Conservation (phyloP, 169 alveolate species). For the Ichthyophthirius multifiliis region DNA sequence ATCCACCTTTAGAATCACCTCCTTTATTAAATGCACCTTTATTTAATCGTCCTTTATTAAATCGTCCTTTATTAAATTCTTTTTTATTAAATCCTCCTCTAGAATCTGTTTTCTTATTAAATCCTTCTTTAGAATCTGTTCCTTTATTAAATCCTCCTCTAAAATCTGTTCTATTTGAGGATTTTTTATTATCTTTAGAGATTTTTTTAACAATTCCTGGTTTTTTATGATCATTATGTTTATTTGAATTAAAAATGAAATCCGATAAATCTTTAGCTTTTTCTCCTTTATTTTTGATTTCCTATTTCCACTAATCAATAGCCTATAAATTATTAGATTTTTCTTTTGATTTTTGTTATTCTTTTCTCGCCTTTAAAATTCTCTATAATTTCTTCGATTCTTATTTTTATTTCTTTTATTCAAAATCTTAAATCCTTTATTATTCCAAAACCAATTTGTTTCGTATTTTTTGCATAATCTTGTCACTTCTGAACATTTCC, state of each 20-base stretch:
- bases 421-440: constrained; percentile 55
- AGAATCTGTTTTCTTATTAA: neutral
- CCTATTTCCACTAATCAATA: constrained; percentile 16
- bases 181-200: neutral
- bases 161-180: neutral
- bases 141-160: neutral
- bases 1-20: neutral
- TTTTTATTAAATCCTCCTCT: neutral
- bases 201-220: neutral
- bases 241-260: neutral
- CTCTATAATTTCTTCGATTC: constrained; percentile 72
- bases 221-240: neutral
- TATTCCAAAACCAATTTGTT: constrained; percentile 55
- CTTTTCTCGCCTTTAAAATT: constrained; percentile 31
- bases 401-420: constrained; percentile 58
- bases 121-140: neutral
- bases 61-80: neutral
- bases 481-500: constrained; percentile 76
- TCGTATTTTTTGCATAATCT: constrained; percentile 67
- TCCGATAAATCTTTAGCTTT: constrained; percentile 19
- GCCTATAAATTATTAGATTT: neutral
- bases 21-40: neutral
- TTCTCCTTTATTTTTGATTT: constrained; percentile 5
- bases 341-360: neutral
- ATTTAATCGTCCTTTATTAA: neutral